Conservation (phyloP, 495 filamentous ascomycete genomes). For the Cenococcum geophilum region DNA sequence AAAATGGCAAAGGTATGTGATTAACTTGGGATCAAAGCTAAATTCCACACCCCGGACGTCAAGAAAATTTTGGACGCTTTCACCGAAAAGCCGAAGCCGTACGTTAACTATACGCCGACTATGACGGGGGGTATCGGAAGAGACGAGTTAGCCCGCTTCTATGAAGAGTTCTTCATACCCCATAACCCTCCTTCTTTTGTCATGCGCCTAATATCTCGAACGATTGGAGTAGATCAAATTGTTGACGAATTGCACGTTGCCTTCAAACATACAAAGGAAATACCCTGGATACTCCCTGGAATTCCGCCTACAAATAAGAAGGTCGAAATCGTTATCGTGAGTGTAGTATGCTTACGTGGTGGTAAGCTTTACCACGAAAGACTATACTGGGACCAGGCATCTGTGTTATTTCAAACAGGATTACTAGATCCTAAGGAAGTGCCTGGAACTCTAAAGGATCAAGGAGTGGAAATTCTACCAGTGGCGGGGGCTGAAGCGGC, state of each 20-base stretch:
- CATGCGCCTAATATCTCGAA: constrained; percentile 67
- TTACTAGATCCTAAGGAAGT: constrained; percentile 60
- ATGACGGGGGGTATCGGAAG: constrained; percentile 70
- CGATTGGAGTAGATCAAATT: constrained; percentile 54
- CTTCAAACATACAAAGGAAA: constrained; percentile 64
- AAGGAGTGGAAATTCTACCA: constrained; percentile 49
- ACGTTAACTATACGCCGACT: constrained; percentile 52
- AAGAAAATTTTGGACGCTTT: constrained; percentile 50
- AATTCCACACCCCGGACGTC: constrained; percentile 32
- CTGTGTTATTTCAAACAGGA: constrained; percentile 69
- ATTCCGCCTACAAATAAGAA: constrained; percentile 62
- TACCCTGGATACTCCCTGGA: constrained; percentile 79
- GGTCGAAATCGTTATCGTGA: constrained; percentile 66
- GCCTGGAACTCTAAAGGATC: constrained; percentile 18
- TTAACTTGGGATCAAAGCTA: constrained; percentile 28
- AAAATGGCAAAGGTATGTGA: not conserved
- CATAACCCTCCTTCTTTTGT: constrained; percentile 60
- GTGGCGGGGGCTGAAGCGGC: constrained; percentile 63
- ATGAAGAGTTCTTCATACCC: constrained; percentile 67
- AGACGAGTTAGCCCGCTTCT: constrained; percentile 62
- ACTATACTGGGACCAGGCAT: constrained; percentile 84
- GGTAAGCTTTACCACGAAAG: constrained; percentile 75
- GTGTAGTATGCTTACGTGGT: constrained; percentile 67
- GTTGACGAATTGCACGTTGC: constrained; percentile 54
- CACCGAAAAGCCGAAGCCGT: constrained; percentile 49